Conservation (phyloP, 2,329 filamentous ascomycete species). For the Macrophomina phaseolina region DNA sequence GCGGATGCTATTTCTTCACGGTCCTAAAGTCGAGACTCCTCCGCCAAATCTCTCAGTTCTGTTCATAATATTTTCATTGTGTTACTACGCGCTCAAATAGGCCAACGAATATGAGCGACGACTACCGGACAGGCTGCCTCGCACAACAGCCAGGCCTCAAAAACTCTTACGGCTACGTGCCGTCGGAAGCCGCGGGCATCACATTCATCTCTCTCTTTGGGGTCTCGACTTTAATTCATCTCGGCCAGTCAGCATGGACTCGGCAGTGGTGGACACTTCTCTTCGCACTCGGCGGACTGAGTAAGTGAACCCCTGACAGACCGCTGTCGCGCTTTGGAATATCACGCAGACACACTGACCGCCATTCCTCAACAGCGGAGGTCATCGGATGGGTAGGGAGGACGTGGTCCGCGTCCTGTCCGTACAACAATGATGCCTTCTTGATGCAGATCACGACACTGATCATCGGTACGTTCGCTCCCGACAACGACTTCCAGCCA, state of each 20-base stretch:
- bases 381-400: conserved; percentile 57
- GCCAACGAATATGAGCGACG: background rate
- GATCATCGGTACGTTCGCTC: conserved; percentile 38
- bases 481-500: background rate
- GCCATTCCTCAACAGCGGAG: conserved; percentile 40
- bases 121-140: background rate
- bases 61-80: background rate
- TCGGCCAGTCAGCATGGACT: conserved; percentile 2
- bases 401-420: conserved; percentile 56
- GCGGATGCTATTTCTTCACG: no score
- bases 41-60: no score
- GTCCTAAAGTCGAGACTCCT: background rate
- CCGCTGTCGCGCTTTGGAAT: background rate
- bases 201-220: conserved; percentile 11
- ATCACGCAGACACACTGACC: background rate
- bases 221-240: conserved; percentile 5
- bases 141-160: background rate
- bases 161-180: conserved; percentile 19
- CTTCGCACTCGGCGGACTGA: conserved; percentile 29
- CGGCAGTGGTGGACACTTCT: conserved; percentile 20
- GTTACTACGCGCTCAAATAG: background rate
- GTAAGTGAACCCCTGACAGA: conserved; percentile 10
- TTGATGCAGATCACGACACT: conserved; percentile 58
- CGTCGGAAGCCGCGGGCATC: conserved; percentile 21
- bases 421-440: conserved; percentile 56